phyloP scores from a whole-genome alignment of 257 asterid genomes.

The Nicotiana attenuata region DNA sequence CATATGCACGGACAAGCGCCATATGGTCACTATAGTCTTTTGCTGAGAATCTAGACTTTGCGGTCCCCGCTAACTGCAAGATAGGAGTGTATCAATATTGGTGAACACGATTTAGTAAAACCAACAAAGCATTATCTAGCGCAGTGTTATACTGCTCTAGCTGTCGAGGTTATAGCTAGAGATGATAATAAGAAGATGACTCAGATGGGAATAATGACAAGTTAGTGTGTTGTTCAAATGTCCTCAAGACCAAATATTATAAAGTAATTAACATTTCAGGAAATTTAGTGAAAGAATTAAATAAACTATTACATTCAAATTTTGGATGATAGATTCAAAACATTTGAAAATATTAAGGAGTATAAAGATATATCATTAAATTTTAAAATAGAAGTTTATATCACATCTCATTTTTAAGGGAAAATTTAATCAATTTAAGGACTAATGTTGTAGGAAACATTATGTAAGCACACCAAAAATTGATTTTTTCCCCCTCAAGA shows the following conservation, averaged over 20 bases:
- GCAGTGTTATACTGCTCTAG: background rate
- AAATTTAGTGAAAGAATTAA: too few species aligned
- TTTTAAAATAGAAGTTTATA: too few species aligned
- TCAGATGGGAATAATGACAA: background rate
- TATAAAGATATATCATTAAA: too few species aligned
- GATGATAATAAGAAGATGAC: background rate
- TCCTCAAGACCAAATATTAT: background rate
- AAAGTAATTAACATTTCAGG: too few species aligned
- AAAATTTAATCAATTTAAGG: too few species aligned
- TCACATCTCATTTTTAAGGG: too few species aligned
- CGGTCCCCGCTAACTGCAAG: conserved; percentile 84
- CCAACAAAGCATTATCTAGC: background rate
- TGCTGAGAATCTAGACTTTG: conserved; percentile 95
- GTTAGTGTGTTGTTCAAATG: background rate
- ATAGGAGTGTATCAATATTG: background rate
- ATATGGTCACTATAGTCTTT: conserved; percentile 99
- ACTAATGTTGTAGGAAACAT: too few species aligned
- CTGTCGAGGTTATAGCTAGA: background rate
- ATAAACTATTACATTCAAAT: too few species aligned
- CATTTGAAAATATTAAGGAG: too few species aligned
- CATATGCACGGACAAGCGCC: conserved; percentile 99
- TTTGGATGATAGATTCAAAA: too few species aligned
- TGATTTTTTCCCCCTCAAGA: too few species aligned
- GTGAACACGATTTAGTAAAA: background rate
- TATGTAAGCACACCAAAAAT: too few species aligned